These are phyloP conservation scores for Cryphonectria naterciae DNA, from an alignment of 2,329 filamentous ascomycete species.

Conservation along the genomic window DNA sequence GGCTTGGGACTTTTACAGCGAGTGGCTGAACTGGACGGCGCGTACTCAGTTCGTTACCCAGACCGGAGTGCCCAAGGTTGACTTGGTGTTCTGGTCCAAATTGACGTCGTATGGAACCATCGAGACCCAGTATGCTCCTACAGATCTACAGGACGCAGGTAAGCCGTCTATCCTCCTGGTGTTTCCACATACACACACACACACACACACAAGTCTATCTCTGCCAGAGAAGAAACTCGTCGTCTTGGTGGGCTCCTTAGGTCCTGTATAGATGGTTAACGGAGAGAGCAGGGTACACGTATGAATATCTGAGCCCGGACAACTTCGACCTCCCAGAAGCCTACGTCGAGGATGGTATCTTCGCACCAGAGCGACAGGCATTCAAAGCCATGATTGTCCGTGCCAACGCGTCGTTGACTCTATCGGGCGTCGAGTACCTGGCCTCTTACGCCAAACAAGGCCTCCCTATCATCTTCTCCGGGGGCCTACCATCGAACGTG, in stretches of 20 bases:
- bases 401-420: slow-evolving; percentile 5
- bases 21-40: slow-evolving; percentile 14
- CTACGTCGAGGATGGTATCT: slow-evolving; percentile 39
- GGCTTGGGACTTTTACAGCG: slow-evolving; percentile 11
- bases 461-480: slow-evolving; percentile 46
- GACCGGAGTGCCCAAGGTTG: slow-evolving; percentile 8
- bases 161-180: not conserved
- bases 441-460: slow-evolving; percentile 42
- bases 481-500: not conserved
- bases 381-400: slow-evolving; percentile 40
- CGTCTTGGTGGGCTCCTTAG: not conserved
- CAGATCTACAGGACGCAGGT: slow-evolving; percentile 7
- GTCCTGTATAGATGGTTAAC: not conserved
- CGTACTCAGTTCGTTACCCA: slow-evolving; percentile 7
- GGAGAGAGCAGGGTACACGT: slow-evolving; percentile 40
- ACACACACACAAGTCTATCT: too few species aligned
- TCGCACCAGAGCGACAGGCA: slow-evolving; percentile 44
- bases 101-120: not conserved
- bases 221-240: not conserved
- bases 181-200: too few species aligned
- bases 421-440: slow-evolving; percentile 31
- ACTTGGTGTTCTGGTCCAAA: slow-evolving; percentile 10
- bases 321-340: slow-evolving; percentile 47
- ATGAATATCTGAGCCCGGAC: slow-evolving; percentile 49
- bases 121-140: not conserved